phyloP scores from a whole-genome alignment of 2,329 filamentous ascomycete genomes.

The Helotiales sp. region DNA sequence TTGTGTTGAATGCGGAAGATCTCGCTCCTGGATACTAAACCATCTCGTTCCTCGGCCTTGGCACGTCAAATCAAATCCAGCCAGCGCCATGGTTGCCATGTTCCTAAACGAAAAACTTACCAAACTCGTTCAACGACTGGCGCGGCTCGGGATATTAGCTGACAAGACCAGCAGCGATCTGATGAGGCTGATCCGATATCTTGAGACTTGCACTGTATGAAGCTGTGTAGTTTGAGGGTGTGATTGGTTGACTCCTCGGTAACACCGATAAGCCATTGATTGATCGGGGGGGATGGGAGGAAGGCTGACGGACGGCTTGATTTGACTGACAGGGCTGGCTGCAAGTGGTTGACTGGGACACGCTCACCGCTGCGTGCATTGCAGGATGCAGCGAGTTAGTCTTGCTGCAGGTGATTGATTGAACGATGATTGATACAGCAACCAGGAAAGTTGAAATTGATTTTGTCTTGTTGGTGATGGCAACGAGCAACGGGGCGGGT shows the following conservation, averaged over 20 bases:
- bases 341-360: slow-evolving; percentile 24
- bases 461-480: background rate
- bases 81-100: background rate
- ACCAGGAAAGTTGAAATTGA: background rate
- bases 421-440: background rate
- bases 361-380: slow-evolving; percentile 28
- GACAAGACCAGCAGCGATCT: background rate
- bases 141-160: slow-evolving; percentile 10
- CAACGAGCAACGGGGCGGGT: slow-evolving; percentile 1
- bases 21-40: background rate
- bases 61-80: slow-evolving; percentile 6
- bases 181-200: slow-evolving; percentile 24
- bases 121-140: background rate
- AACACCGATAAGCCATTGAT: slow-evolving; percentile 18
- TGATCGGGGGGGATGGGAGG: too few species aligned
- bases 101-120: too few species aligned
- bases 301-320: background rate
- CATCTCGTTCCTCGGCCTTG: background rate
- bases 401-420: slow-evolving; percentile 6
- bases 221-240: background rate
- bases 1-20: background rate
- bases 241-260: background rate
- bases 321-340: slow-evolving; percentile 1
- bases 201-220: slow-evolving; percentile 20
- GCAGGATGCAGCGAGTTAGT: background rate